Evolutionary conservation across 768 basidiomycete genomes (phyloP).

Genomic region (Russula olivacea): DNA sequence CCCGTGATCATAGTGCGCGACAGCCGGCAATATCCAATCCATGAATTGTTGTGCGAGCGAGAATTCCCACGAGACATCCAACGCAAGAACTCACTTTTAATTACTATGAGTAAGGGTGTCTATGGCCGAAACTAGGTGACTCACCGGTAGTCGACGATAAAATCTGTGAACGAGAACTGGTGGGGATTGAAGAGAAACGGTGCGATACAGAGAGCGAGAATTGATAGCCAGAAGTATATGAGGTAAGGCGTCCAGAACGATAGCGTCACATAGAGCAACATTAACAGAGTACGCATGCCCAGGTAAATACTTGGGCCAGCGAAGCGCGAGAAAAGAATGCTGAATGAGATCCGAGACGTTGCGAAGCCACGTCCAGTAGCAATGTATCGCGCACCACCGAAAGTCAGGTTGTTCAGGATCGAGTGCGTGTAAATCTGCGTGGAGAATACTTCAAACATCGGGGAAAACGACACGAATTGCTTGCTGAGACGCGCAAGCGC

Average conservation of each 20-base stretch:
- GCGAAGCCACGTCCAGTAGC: conserved; percentile 99
- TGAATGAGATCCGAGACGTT: conserved; percentile 90
- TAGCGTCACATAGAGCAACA: conserved; percentile 91
- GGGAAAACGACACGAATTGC: conserved; percentile 91
- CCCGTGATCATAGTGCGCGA: conserved; percentile 99
- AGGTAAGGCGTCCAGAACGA: conserved; percentile 87
- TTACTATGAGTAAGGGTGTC: background rate
- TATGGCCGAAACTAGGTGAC: conserved; percentile 24
- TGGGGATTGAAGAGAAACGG: conserved; percentile 99
- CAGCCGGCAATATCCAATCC: conserved; percentile 98
- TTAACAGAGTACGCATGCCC: conserved; percentile 87
- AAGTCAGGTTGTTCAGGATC: conserved; percentile 93
- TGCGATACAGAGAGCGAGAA: conserved; percentile 83
- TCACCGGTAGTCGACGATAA: conserved; percentile 90
- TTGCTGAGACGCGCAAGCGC: conserved; percentile 88
- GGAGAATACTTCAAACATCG: conserved; percentile 95
- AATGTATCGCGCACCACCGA: conserved; percentile 97
- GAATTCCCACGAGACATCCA: conserved; percentile 99
- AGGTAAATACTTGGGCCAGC: conserved; percentile 98
- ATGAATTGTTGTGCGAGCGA: conserved; percentile 92
- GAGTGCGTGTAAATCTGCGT: conserved; percentile 99
- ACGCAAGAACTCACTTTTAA: conserved; percentile 80
- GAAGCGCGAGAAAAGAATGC: conserved; percentile 94
- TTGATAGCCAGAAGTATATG: conserved; percentile 98
- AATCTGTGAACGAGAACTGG: conserved; percentile 96